These are phyloP conservation scores for Monilinia aucupariae DNA, from an alignment of 2,329 filamentous ascomycete species.

Conservation along the genomic window DNA sequence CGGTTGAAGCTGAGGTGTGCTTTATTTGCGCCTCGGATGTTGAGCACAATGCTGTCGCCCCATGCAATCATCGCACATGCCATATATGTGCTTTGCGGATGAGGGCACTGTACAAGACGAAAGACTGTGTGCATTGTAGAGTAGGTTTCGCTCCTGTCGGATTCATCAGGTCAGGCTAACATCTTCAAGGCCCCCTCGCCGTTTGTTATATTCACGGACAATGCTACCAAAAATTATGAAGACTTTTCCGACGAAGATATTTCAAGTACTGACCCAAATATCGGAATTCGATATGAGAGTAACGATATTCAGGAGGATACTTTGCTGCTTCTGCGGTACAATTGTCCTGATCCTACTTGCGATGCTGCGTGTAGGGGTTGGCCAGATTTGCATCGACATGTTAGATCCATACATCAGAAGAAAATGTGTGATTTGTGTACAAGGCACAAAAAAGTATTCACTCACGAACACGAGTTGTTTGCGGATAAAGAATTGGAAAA, in stretches of 20 bases:
- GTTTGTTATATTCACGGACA: constrained; percentile 89
- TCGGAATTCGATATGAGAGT: constrained; percentile 88
- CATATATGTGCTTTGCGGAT: constrained; percentile 91
- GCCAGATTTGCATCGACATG: constrained; percentile 75
- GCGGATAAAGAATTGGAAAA: constrained; percentile 71
- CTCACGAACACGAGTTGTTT: constrained; percentile 94
- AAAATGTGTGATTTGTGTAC: constrained; percentile 90
- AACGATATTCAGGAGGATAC: constrained; percentile 89
- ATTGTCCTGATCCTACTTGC: constrained; percentile 81
- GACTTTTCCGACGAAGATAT: constrained; percentile 74
- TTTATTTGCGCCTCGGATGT: constrained; percentile 96
- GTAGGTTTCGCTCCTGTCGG: constrained; percentile 46
- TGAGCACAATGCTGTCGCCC: constrained; percentile 79
- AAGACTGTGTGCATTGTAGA: constrained; percentile 92
- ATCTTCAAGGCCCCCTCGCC: constrained; percentile 55
- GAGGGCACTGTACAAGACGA: constrained; percentile 91
- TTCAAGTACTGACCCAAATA: constrained; percentile 71
- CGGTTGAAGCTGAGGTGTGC: constrained; percentile 73
- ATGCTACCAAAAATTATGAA: constrained; percentile 73
- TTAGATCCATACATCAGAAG: constrained; percentile 74
- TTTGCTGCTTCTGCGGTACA: constrained; percentile 80
- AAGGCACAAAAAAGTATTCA: constrained; percentile 95
- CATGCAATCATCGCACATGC: constrained; percentile 94
- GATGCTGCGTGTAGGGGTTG: constrained; percentile 80
- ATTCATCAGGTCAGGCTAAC: constrained; percentile 37